Evolutionary conservation across 2,329 filamentous ascomycete genomes (phyloP), one percentile per base, ranked within the genome.

Genomic region (Phialophora macrospora): DNA sequence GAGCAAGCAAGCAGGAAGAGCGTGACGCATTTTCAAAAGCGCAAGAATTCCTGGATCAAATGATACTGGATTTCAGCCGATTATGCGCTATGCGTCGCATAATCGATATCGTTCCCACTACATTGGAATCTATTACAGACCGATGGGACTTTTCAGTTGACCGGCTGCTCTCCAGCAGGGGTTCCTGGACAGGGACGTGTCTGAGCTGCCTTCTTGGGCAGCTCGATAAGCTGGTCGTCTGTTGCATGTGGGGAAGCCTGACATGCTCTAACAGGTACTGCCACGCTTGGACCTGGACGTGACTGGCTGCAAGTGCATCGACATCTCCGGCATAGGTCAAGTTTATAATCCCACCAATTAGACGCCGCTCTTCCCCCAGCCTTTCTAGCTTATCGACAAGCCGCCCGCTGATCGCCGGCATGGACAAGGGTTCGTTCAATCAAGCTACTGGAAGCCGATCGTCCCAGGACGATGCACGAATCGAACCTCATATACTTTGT

Each of bases 1-100:
- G 4, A 48, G 67, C 69, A 14, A 74, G 74, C 70, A 79, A 75
- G 48, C 60, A 60, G 41, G 55, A 20, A 69, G 72, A 72, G 30
- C 52, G 30, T 28, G 52, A 55, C 20, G 24, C 48, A 26, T 20
- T 3, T 30, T 12, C 52, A 34, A 20, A 24, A 55, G 6, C 38
- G 14, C 38, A 4, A 44, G 38, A n/a, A 44, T 8, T 44, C 6
- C 17, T 44, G 5, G 38, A 44, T n/a, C 38, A n/a, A 44, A 44
- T 17, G 17, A 44, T 1, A 44, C 38, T 44, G 38, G 14, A n/a
- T n/a, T 44, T 44, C 17, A 44, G 17, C 38, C 32, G 32, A 12
- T 4, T 22, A 58, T 28, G 44, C 54, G 9, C 52, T 20, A 55
- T 41, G 7, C 9, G 38, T 17, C 20, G 30, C 28, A 28, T 55